Conservation (phyloP, 345 rosid species). For the Xanthoceras sorbifolium region DNA sequence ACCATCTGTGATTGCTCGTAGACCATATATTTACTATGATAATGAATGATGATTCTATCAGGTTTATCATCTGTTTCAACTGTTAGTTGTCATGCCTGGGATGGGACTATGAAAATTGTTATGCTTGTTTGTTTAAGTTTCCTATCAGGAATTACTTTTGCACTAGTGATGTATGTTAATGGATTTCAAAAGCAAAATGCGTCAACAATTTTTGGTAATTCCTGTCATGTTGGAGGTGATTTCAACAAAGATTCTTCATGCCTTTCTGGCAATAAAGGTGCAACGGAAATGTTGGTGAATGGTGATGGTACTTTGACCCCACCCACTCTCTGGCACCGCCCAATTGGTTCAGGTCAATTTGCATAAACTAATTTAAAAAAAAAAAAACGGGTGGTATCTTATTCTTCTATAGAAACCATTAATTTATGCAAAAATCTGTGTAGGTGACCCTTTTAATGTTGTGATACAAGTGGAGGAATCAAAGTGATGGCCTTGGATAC, state of each 20-base stretch:
- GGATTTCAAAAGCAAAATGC: background rate
- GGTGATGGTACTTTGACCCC: background rate
- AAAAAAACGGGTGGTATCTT: too few relatives aligned
- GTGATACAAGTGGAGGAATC: too few relatives aligned
- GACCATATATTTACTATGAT: conserved; percentile 13
- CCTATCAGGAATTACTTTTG: background rate
- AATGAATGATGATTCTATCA: background rate
- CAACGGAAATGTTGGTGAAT: background rate
- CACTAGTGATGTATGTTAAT: background rate
- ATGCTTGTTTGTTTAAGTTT: background rate
- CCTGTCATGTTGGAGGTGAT: background rate
- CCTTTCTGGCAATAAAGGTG: background rate
- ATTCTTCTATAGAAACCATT: too few relatives aligned
- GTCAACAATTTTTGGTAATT: background rate
- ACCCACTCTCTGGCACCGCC: background rate
- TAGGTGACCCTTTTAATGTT: too few relatives aligned
- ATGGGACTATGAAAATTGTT: background rate
- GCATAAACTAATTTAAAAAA: too few relatives aligned
- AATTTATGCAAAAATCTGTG: background rate
- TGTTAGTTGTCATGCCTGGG: background rate
- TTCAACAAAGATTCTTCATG: background rate
- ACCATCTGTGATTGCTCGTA: conserved; percentile 23
- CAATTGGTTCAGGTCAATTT: background rate
- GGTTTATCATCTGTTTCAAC: background rate
- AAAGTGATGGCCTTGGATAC: too few relatives aligned